These are phyloP conservation scores for Lobosporangium transversale DNA, from an alignment of 192 early-diverging fungal genomes.

Conservation along the genomic window DNA sequence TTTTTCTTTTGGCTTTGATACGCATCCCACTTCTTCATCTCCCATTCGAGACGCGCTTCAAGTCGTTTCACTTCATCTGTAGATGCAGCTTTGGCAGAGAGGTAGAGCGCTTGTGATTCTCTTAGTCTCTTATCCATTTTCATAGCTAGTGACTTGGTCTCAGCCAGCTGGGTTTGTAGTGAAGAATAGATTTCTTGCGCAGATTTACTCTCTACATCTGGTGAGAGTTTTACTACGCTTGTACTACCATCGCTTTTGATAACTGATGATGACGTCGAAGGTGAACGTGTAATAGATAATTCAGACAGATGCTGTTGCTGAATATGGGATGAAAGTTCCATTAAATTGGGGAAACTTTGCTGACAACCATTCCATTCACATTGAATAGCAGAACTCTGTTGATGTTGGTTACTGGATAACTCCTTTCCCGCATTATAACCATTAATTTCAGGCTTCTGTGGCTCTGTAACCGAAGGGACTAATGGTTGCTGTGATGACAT, in stretches of 20 bases:
- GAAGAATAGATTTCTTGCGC: conserved; percentile 16
- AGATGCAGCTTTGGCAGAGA: conserved; percentile 5
- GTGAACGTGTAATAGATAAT: too few species aligned
- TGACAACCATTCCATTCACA: conserved; percentile 28
- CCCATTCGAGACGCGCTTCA: conserved; percentile 41
- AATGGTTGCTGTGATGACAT: not conserved
- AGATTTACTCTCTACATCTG: not conserved
- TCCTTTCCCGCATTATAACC: not conserved
- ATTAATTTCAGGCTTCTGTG: not conserved
- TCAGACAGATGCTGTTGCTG: not conserved
- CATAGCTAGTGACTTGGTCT: conserved; percentile 1
- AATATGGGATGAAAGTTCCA: conserved; percentile 30
- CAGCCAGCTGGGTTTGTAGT: conserved; percentile 1
- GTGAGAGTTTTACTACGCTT: too few species aligned
- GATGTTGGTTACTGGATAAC: not conserved
- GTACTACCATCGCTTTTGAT: not conserved
- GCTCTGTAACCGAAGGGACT: not conserved
- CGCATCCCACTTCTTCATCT: conserved; percentile 37
- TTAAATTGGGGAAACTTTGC: not conserved
- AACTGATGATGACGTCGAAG: too few species aligned
- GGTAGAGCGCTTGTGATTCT: conserved; percentile 9
- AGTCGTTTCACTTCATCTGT: conserved; percentile 30
- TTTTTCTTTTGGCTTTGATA: conserved; percentile 18
- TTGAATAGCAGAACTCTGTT: not conserved
- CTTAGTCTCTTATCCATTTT: conserved; percentile 9